phyloP scores from a whole-genome alignment of 305 asterid genomes.

The Ilex paraguariensis region DNA sequence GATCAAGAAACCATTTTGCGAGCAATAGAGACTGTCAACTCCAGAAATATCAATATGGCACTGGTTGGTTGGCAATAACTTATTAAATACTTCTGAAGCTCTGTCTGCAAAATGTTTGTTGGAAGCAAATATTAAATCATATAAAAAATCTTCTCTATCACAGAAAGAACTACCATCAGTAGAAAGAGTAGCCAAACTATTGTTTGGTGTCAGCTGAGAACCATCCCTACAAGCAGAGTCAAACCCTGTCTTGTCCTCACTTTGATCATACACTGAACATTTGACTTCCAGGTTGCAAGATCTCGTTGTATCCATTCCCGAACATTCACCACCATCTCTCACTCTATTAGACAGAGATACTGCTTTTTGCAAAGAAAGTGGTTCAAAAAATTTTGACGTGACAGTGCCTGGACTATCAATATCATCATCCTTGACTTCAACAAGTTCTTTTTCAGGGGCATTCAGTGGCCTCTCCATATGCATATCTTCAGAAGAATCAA shows the following conservation, averaged over 20 bases:
- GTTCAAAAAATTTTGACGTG: slow-evolving; percentile 47
- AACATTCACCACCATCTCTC: slow-evolving; percentile 22
- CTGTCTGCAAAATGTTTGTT: slow-evolving; percentile 42
- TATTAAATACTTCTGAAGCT: slow-evolving; percentile 56
- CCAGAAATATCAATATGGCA: slow-evolving; percentile 37
- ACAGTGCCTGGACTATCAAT: slow-evolving; percentile 71
- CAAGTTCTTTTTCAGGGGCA: slow-evolving; percentile 21
- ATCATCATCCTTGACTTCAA: slow-evolving; percentile 36
- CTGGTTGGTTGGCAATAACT: slow-evolving; percentile 43
- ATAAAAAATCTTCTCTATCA: slow-evolving; percentile 23
- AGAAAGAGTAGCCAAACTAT: slow-evolving; percentile 17
- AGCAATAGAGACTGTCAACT: slow-evolving; percentile 21
- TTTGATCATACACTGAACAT: slow-evolving; percentile 8
- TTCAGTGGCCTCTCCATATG: slow-evolving; percentile 24
- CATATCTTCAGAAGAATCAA: slow-evolving; percentile 34
- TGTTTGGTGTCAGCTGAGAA: slow-evolving; percentile 21
- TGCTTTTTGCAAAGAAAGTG: slow-evolving; percentile 29
- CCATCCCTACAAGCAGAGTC: slow-evolving; percentile 17
- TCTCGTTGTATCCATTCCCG: slow-evolving; percentile 24
- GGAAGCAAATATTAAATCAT: slow-evolving; percentile 52
- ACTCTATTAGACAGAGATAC: slow-evolving; percentile 25
- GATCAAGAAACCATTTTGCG: slow-evolving; percentile 26
- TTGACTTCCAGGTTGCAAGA: slow-evolving; percentile 26
- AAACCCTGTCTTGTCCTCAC: slow-evolving; percentile 7
- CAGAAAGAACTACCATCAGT: slow-evolving; percentile 19